Percentiles rank a stretch among this genome's conserved stretches.
phyloP scores from a whole-genome alignment of 441 rosid genomes.

The Gossypium gossypioides region DNA sequence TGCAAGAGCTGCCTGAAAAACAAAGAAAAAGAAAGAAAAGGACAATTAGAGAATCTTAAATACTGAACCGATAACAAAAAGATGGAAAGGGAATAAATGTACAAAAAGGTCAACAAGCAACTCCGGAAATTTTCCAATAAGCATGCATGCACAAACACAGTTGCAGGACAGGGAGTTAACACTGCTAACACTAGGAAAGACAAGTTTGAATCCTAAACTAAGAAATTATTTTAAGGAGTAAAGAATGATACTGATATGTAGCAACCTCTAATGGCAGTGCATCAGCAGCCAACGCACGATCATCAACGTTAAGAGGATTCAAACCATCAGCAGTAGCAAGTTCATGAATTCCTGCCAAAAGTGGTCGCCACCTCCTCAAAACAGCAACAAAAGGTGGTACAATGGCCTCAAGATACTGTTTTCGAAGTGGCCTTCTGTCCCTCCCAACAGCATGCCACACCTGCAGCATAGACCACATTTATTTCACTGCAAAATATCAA shows the following conservation, averaged over 20 bases:
- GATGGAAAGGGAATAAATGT: background rate
- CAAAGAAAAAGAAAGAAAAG: conserved; percentile 5
- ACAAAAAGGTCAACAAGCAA: conserved; percentile 1
- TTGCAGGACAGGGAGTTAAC: conserved; percentile 2
- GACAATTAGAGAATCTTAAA: conserved; percentile 1
- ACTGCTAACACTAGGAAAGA: conserved; percentile 15
- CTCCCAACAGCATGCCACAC: conserved; percentile 93
- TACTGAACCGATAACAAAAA: background rate
- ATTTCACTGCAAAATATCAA: conserved; percentile 22
- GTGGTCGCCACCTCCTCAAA: conserved; percentile 96
- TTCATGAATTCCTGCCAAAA: conserved; percentile 95
- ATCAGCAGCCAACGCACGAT: conserved; percentile 95
- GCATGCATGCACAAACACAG: background rate
- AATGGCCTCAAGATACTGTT: conserved; percentile 86
- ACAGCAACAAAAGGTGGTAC: conserved; percentile 96
- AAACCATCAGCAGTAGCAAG: conserved; percentile 94
- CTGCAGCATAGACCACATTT: conserved; percentile 32
- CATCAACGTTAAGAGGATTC: conserved; percentile 93
- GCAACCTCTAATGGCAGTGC: conserved; percentile 83
- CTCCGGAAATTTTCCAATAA: background rate
- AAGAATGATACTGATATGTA: conserved; percentile 18
- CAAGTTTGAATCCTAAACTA: conserved; percentile 12
- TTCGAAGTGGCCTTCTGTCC: conserved; percentile 79
- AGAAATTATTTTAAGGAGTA: background rate
- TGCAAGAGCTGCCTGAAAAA: conserved; percentile 76